Conservation (phyloP, 192 early-diverging fungal species). For the Neocallimastix lanati region DNA sequence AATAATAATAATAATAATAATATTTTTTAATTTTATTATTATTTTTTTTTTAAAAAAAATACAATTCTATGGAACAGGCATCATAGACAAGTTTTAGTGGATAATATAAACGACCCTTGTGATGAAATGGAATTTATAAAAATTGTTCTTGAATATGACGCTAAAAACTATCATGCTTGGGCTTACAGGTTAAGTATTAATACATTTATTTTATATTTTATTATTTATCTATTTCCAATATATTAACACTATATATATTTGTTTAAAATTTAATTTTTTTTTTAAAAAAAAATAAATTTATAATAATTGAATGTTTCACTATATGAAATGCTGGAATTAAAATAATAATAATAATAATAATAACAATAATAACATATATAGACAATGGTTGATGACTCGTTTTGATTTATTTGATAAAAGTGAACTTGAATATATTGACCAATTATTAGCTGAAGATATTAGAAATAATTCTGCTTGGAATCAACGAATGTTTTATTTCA, state of each 20-base stretch:
- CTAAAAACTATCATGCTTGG: slow-evolving; percentile 99
- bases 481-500: slow-evolving; percentile 55
- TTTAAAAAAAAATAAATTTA: too few relatives aligned
- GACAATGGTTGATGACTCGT: slow-evolving; percentile 72
- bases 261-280: too few relatives aligned
- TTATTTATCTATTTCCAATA: too few relatives aligned
- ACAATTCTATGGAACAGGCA: slow-evolving; percentile 31
- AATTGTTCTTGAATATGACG: slow-evolving; percentile 48
- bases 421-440: slow-evolving; percentile 58
- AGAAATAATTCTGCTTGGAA: slow-evolving; percentile 99
- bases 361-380: slow-evolving; percentile 1
- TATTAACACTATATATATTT: too few relatives aligned
- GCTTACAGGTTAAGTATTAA: slow-evolving; percentile 67
- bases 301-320: too few relatives aligned
- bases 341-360: neutral
- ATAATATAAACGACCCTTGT: slow-evolving; percentile 20
- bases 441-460: slow-evolving; percentile 57
- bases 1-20: too few relatives aligned
- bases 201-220: too few relatives aligned
- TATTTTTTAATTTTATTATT: neutral
- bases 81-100: slow-evolving; percentile 58
- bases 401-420: slow-evolving; percentile 54
- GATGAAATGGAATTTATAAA: slow-evolving; percentile 59
- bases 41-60: neutral
- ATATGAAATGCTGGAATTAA: too few relatives aligned